phyloP scores from a whole-genome alignment of 257 asterid genomes.

The Nemophila menziesii region DNA sequence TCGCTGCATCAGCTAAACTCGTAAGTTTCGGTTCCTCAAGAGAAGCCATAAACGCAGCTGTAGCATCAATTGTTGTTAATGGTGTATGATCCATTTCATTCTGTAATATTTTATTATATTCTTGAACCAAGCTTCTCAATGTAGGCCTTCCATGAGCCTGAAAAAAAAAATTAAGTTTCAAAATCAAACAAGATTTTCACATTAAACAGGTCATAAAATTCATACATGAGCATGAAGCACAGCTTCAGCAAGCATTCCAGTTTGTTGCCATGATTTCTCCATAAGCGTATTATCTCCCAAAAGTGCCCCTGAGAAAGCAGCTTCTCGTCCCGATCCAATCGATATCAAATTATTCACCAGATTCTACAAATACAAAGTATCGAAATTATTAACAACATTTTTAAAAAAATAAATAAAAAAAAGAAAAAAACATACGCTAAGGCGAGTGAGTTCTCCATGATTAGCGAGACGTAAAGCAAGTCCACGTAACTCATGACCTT shows the following conservation, averaged over 20 bases:
- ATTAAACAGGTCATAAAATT: too few relatives aligned
- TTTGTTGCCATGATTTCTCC: conserved; percentile 97
- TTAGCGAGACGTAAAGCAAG: conserved; percentile 88
- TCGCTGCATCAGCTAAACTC: conserved; percentile 86
- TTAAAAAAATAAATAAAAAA: not conserved
- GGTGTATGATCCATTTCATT: conserved; percentile 75
- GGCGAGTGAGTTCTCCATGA: conserved; percentile 96
- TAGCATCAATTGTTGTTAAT: conserved; percentile 76
- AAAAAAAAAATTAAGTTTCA: conserved; percentile 10
- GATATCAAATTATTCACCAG: conserved; percentile 76
- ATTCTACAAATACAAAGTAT: conserved; percentile 40
- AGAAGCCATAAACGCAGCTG: conserved; percentile 87
- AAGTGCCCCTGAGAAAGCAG: conserved; percentile 95
- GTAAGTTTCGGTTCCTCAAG: conserved; percentile 92
- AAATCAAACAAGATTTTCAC: not conserved
- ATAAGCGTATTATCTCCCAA: conserved; percentile 90
- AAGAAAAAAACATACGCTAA: conserved; percentile 52
- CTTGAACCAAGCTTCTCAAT: conserved; percentile 72
- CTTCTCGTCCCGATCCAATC: conserved; percentile 91
- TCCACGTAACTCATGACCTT: conserved; percentile 85
- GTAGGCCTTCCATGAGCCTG: conserved; percentile 98
- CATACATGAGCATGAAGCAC: conserved; percentile 96
- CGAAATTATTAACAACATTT: not conserved
- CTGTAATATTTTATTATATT: conserved; percentile 80
- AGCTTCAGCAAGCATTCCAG: conserved; percentile 99